A percentile compares a stretch with the other conserved stretches of the same genome.
phyloP scores from a whole-genome alignment of 257 asterid species.

The Eucommia ulmoides region DNA sequence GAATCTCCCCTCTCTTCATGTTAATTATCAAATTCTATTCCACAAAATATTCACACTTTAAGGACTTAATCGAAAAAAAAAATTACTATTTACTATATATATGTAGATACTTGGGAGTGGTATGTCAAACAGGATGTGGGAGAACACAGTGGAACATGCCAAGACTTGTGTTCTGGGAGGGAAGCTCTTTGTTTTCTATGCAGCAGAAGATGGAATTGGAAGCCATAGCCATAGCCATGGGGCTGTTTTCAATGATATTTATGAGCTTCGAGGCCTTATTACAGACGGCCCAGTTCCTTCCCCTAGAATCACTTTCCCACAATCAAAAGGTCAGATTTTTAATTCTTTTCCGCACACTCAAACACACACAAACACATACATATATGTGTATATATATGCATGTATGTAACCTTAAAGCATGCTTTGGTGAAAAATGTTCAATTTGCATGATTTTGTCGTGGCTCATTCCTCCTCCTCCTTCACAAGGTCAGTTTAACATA shows the following conservation, averaged over 20 bases:
- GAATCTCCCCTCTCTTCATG: slow-evolving; percentile 13
- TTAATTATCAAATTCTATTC: neutral
- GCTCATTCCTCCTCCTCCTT: slow-evolving; percentile 1
- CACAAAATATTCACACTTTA: neutral
- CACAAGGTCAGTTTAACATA: neutral
- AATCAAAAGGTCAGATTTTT: slow-evolving; percentile 57
- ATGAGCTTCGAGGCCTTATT: slow-evolving; percentile 70
- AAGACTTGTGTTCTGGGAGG: slow-evolving; percentile 91
- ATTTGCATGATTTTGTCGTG: slow-evolving; percentile 7
- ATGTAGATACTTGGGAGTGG: slow-evolving; percentile 87
- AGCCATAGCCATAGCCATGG: too few relatives aligned
- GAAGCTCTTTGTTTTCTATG: slow-evolving; percentile 72
- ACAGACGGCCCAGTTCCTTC: slow-evolving; percentile 55
- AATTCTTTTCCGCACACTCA: neutral
- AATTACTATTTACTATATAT: slow-evolving; percentile 7
- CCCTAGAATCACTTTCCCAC: slow-evolving; percentile 71
- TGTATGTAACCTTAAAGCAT: neutral
- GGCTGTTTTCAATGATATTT: slow-evolving; percentile 71
- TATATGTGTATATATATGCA: too few relatives aligned
- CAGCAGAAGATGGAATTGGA: slow-evolving; percentile 74
- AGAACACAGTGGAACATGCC: slow-evolving; percentile 73
- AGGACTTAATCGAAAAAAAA: too few relatives aligned
- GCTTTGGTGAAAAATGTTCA: neutral
- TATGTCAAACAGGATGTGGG: slow-evolving; percentile 99
- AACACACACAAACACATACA: too few relatives aligned